Evolutionary conservation across 345 rosid genomes (phyloP), one percentile per base, ranked within the genome.

Genomic region (Sisymbrium altissimum): DNA sequence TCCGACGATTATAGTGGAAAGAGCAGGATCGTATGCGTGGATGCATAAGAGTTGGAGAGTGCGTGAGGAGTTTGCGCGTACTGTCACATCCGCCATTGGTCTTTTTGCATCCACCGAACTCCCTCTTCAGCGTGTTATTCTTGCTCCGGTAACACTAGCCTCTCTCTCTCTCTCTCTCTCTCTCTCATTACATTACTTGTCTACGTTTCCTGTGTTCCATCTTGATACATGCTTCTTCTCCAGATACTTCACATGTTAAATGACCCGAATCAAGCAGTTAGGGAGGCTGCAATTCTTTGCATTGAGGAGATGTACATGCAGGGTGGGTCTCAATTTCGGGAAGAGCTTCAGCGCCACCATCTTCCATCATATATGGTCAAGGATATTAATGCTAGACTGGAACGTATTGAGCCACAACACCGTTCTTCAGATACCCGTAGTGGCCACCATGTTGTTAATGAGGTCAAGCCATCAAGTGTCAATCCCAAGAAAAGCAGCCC

Each of bases 1-100:
- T 53, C 99, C 99, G 1, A 95, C 99, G 15, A 90, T 95, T 71
- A 86, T 95, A 55, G 98, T 92, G 9, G 99, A 95, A 82, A 85
- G 99, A 83, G 96, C 99, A 2, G 99, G 99, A 54, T 90, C 98
- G 11, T 89, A 80, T 86, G 99, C 96, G 61, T 92, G 99, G 99
- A 71, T 85, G 27, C 96, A 95, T 81, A 90, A 66, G 84, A 95
- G 98, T 81, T 95, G 99, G 99, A 89, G 99, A 80, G 87, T 95
- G 13, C 79, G 99, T 43, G 97, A 95, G 80, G 98, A 95, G 84
- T 95, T 95, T 82, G 90, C 93, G 2, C 87, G 96, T 55, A 95
- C 99, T 55, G 97, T 95, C 32, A 92, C 98, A 25, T 90, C 98
- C 1, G 94, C 98, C 1, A 92, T 90, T 64, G 80, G 85, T 82